phyloP scores from a whole-genome alignment of 441 rosid species.

The Lepidium campestre region DNA sequence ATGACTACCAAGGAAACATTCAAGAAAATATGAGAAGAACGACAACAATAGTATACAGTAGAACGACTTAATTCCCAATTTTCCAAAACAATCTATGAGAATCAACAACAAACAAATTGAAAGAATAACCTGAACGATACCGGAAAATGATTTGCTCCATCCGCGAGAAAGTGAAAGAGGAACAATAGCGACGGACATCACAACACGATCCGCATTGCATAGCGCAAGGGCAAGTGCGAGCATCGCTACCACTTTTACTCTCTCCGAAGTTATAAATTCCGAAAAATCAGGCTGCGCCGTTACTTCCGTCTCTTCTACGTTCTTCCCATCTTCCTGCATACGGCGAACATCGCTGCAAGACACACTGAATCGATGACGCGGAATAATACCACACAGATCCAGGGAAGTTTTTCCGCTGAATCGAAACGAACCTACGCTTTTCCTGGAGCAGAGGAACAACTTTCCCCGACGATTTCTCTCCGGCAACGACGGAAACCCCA shows the following conservation, averaged over 20 bases:
- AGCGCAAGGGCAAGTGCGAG: conserved; percentile 77
- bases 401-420: not conserved
- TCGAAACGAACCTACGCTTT: not conserved
- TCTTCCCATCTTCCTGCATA: conserved; percentile 22
- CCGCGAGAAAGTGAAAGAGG: conserved; percentile 77
- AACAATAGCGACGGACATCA: conserved; percentile 92
- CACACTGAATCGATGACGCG: conserved; percentile 34
- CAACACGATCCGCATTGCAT: conserved; percentile 93
- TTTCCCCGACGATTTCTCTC: conserved; percentile 16
- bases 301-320: not conserved
- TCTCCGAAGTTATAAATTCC: conserved; percentile 91
- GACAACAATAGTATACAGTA: not conserved
- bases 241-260: conserved; percentile 89
- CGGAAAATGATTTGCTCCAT: conserved; percentile 94
- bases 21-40: conserved; percentile 8
- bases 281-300: conserved; percentile 39
- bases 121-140: conserved; percentile 77
- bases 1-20: conserved; percentile 53
- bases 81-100: not conserved
- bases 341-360: conserved; percentile 43
- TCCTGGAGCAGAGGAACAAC: not conserved
- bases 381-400: not conserved
- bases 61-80: not conserved
- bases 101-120: not conserved
- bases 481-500: not conserved